Evolutionary conservation across 2,329 filamentous ascomycete species (phyloP), one percentile per base, ranked within the genome.

Genomic region (Sclerotinia sclerotiorum): DNA sequence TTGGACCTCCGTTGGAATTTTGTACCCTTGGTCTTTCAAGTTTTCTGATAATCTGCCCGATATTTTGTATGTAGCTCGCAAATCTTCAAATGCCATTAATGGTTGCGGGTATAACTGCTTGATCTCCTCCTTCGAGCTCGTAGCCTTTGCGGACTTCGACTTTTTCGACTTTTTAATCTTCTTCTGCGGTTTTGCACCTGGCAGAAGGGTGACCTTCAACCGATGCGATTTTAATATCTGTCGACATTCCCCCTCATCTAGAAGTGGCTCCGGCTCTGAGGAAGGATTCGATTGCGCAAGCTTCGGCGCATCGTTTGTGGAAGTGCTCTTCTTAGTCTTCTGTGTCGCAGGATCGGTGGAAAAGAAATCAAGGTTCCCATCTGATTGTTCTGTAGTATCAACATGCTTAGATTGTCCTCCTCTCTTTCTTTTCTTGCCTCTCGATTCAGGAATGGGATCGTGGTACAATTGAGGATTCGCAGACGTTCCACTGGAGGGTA

Each of bases 1-100:
- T 78, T 99, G 95, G 17, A 99, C 94, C 79, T 98, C 94, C 0
- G 95, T 99, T 17, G 95, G 95, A 68, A 93, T 83, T 48, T 85
- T 87, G 77, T 97, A 99, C 15, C 91, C 93, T 80, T 98, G 92
- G n/a, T 87, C 84, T 19, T 86, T 83, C 42, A 99, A 82, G 76
- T 99, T 99, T 70, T 90, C 87, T 2, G 88, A 87, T 56, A 99
- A 80, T 54, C 88, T 85, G 52, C 85, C 82, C 5, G 92, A 90
- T 54, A 97, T 87, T n/a, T 84, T 85, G 79, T 94, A 97, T 56
- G 83, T 83, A 44, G 83, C 82, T 49, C 87, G 85, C 69, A 99
- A 81, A 74, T 95, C 88, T 54, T 83, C 81, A 77, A 99, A 98
- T 0, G 88, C 87, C 56, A 85, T 86, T 72, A 99, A 81, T 1